Evolutionary conservation across 495 filamentous ascomycete genomes (phyloP), one percentile per base, ranked within the genome.

Genomic region (Parathielavia hyrcaniae): DNA sequence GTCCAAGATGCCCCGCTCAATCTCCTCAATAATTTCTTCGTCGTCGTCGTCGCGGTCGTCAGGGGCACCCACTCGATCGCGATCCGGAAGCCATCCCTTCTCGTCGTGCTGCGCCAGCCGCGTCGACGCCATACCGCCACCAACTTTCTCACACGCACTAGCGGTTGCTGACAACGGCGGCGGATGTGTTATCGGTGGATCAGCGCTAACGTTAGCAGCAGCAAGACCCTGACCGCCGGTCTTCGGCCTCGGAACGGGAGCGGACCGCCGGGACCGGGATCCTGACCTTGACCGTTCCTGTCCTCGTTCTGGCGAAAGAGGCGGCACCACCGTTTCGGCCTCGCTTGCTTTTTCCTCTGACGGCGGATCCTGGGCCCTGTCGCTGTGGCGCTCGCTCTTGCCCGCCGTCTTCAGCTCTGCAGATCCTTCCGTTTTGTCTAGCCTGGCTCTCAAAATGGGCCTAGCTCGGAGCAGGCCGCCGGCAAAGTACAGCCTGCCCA

Each of bases 1-100:
- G 62, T 90, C 86, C 19, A 97, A 78, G 23, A 87, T 74, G 55
- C 65, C 69, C 49, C 75, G 68, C 47, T 79, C 82, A 38, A 86
- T 75, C 62, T 81, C 74, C 43, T 53, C 60, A 30, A 78, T 50
- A 8, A 72, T 69, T 49, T 68, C 66, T 38, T 71, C 66, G 38
- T 73, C 71, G 12, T 76, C 71, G 17, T 71, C 68, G 43, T 61
- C 61, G 44, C 64, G 58, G n/a, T 63, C 55, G 69, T 47, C 60
- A 5, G 50, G 46, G n/a, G 10, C n/a, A 6, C 9, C 35, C 14
- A 35, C 60, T 19, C n/a, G 19, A 52, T 52, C 36, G 1, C 36
- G 12, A 44, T 45, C 39, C 5, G 32, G 50, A 22, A 4, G 32
- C 9, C 17, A 36, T 34, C 6, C 13, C 8, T 20, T 44, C 19